These are phyloP conservation scores for Speleostelium caveatum DNA, from an alignment of 78 protist genomes.

Conservation along the genomic window DNA sequence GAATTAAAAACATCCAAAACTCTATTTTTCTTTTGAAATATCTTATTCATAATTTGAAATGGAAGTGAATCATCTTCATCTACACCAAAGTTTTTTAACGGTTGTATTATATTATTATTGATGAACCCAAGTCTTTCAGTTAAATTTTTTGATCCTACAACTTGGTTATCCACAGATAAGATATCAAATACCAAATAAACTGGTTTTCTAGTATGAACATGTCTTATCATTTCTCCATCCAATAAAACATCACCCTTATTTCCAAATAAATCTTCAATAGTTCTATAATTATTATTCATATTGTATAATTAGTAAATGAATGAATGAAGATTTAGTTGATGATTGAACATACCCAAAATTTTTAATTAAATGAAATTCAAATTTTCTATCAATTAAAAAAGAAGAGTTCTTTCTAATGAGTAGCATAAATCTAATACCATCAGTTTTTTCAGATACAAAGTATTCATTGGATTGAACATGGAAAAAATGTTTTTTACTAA, in stretches of 20 bases:
- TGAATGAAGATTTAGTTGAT: background rate
- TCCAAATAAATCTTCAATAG: too few relatives aligned
- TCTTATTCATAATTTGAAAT: conserved; percentile 42
- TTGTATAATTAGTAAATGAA: too few relatives aligned
- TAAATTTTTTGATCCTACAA: background rate
- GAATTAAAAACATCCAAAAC: conserved; percentile 17
- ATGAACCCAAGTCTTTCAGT: conserved; percentile 10
- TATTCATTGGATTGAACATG: conserved; percentile 56
- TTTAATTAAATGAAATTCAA: conserved; percentile 46
- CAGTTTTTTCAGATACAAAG: conserved; percentile 74
- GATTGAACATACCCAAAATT: conserved; percentile 15
- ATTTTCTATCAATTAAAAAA: conserved; percentile 60
- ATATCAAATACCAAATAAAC: conserved; percentile 52
- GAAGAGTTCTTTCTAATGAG: background rate
- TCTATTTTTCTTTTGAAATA: conserved; percentile 13
- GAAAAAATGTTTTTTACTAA: conserved; percentile 44
- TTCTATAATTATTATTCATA: too few relatives aligned
- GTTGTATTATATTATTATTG: background rate
- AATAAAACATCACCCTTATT: conserved; percentile 27
- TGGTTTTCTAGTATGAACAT: conserved; percentile 23
- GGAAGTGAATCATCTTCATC: background rate
- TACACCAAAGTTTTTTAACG: background rate
- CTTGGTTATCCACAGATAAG: background rate
- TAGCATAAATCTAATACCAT: conserved; percentile 73
- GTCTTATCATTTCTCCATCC: conserved; percentile 85